Percentiles rank a stretch among this genome's conserved stretches.
These are phyloP conservation scores for Pelargonium australe DNA, from an alignment of 441 rosid species.

Conservation along the genomic window DNA sequence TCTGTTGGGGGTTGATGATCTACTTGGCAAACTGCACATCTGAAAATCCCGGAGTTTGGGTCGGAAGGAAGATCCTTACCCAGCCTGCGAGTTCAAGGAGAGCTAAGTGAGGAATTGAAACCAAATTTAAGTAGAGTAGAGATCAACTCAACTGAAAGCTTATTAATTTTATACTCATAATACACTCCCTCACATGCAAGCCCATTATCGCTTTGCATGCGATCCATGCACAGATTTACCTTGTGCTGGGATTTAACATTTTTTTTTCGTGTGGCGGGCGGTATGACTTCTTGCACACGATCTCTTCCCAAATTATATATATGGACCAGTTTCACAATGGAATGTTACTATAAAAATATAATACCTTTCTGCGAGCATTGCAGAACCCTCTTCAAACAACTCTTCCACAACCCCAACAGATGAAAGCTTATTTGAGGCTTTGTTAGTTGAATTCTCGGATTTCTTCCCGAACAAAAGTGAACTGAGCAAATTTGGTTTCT, in stretches of 20 bases:
- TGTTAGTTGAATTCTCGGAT: constrained; percentile 37
- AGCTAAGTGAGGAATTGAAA: neutral
- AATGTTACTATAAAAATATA: constrained; percentile 18
- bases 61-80: constrained; percentile 58
- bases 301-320: neutral
- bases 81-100: constrained; percentile 49
- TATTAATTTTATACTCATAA: no score
- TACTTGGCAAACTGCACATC: constrained; percentile 91
- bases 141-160: no score
- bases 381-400: constrained; percentile 99
- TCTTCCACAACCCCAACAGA: constrained; percentile 94
- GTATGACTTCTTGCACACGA: no score
- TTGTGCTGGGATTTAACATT: no score
- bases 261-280: no score
- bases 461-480: constrained; percentile 65
- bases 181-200: neutral
- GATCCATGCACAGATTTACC: no score
- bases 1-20: constrained; percentile 75
- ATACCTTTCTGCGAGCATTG: constrained; percentile 90
- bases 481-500: constrained; percentile 59
- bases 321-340: neutral
- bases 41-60: constrained; percentile 52
- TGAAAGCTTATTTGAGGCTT: constrained; percentile 71
- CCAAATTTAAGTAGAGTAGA: no score
- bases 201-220: no score